Percentiles rank a stretch among this genome's conserved stretches.
Evolutionary conservation across 805 yeast genomes (phyloP).

Genomic region (Allodekkera sacchari): DNA sequence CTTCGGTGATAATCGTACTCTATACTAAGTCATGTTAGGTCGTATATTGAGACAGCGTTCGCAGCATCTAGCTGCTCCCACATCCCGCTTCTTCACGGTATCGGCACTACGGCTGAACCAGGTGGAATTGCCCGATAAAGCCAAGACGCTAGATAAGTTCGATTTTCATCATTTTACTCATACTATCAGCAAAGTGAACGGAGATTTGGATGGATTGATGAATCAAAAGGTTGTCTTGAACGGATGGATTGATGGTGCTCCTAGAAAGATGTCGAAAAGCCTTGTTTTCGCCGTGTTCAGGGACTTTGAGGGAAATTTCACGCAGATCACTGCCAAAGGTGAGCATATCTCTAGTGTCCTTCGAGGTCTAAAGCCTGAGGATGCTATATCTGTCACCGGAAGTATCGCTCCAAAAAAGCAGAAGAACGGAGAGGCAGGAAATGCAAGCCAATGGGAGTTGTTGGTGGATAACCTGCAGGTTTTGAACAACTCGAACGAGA

Average conservation of each 20-base stretch:
- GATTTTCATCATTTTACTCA: slow-evolving; percentile 21
- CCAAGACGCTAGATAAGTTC: slow-evolving; percentile 18
- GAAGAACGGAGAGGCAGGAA: slow-evolving; percentile 14
- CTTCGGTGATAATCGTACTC: not conserved
- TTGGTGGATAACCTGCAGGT: slow-evolving; percentile 41
- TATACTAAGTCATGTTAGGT: no score
- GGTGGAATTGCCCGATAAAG: slow-evolving; percentile 13
- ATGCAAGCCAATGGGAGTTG: slow-evolving; percentile 43
- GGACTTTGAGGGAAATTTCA: slow-evolving; percentile 58
- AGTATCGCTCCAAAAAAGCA: slow-evolving; percentile 28
- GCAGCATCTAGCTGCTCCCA: no score
- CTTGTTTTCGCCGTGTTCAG: slow-evolving; percentile 69
- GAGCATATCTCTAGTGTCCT: slow-evolving; percentile 29
- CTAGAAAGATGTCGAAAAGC: slow-evolving; percentile 56
- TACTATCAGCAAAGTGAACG: slow-evolving; percentile 15
- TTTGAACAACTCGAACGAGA: slow-evolving; percentile 52
- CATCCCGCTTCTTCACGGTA: no score
- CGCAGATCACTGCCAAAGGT: slow-evolving; percentile 48
- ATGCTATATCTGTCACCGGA: slow-evolving; percentile 64
- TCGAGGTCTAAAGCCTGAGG: slow-evolving; percentile 56
- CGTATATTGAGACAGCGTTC: no score
- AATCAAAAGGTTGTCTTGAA: slow-evolving; percentile 39
- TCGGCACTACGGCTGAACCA: no score
- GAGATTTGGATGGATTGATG: slow-evolving; percentile 4
- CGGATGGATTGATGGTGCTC: slow-evolving; percentile 81